phyloP scores from a whole-genome alignment of 371 early-diverging fungal genomes.

The Mortierella sp. region DNA sequence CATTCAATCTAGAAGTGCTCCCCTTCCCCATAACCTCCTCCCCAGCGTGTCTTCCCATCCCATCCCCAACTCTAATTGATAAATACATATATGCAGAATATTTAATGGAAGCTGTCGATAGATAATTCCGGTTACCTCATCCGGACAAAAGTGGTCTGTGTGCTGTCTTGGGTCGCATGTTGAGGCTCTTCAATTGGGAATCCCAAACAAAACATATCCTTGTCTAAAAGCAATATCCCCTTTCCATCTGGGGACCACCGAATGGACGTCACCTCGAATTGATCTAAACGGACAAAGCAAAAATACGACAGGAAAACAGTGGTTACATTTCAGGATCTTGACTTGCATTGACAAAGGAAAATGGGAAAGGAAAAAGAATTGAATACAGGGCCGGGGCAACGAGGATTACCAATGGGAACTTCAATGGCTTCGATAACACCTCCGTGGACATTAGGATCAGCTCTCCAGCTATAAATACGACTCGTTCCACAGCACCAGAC shows the following conservation, averaged over 20 bases:
- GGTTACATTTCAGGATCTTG: no score
- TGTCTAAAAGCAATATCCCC: conserved; percentile 34
- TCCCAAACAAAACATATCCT: conserved; percentile 39
- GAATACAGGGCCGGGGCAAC: no score
- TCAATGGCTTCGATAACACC: conserved; percentile 37
- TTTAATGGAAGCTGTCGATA: no score
- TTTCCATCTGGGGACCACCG: conserved; percentile 49
- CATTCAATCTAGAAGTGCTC: conserved; percentile 31
- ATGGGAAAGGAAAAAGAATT: neutral
- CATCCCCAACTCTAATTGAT: neutral
- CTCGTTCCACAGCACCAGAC: conserved; percentile 46
- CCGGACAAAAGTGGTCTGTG: conserved; percentile 21
- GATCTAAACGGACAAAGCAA: conserved; percentile 1
- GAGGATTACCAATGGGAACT: conserved; percentile 33
- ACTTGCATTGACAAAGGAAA: neutral
- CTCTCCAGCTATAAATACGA: conserved; percentile 40
- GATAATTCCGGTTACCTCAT: neutral
- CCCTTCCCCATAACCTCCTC: neutral
- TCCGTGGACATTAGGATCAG: conserved; percentile 14
- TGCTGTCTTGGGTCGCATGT: conserved; percentile 34
- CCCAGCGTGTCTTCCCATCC: neutral
- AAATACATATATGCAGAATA: neutral
- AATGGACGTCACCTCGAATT: conserved; percentile 39
- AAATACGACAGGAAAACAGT: neutral
- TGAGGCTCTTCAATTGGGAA: conserved; percentile 47